phyloP scores from a whole-genome alignment of 495 filamentous ascomycete species.

The Penicillium steckii region DNA sequence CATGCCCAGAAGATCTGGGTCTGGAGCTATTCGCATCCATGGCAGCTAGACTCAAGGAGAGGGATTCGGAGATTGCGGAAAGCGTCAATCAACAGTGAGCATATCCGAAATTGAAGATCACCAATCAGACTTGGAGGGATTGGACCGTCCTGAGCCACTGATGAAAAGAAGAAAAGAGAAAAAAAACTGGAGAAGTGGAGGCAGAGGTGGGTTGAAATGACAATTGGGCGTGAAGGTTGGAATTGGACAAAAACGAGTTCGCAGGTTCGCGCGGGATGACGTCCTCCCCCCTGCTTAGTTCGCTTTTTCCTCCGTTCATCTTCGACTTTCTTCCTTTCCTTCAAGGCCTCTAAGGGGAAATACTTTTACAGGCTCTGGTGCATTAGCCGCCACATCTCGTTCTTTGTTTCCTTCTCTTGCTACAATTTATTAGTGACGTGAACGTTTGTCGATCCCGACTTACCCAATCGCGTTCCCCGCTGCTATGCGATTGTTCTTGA shows the following conservation, averaged over 20 bases:
- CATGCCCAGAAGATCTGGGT: constrained; percentile 8
- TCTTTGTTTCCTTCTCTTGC: background rate
- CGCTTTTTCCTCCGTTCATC: background rate
- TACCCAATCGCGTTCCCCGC: background rate
- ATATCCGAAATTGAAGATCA: constrained; percentile 6
- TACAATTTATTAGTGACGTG: background rate
- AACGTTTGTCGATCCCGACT: background rate
- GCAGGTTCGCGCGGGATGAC: constrained; percentile 31
- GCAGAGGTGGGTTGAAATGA: too few relatives aligned
- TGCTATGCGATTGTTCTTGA: constrained; percentile 89
- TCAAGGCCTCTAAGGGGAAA: background rate
- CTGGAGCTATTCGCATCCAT: constrained; percentile 20
- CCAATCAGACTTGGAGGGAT: too few relatives aligned
- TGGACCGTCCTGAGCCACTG: too few relatives aligned
- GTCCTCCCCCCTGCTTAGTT: constrained; percentile 19
- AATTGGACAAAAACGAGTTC: constrained; percentile 8
- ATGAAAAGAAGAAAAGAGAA: too few relatives aligned
- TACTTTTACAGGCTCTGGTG: background rate
- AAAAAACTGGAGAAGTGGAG: too few relatives aligned
- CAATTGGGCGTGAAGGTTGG: background rate
- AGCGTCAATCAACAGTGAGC: constrained; percentile 8
- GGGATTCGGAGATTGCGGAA: constrained; percentile 14
- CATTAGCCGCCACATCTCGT: background rate
- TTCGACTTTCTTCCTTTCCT: background rate
- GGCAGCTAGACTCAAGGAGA: constrained; percentile 1